Evolutionary conservation across 2,329 filamentous ascomycete genomes (phyloP).

Genomic region (Fusarium nurragi): DNA sequence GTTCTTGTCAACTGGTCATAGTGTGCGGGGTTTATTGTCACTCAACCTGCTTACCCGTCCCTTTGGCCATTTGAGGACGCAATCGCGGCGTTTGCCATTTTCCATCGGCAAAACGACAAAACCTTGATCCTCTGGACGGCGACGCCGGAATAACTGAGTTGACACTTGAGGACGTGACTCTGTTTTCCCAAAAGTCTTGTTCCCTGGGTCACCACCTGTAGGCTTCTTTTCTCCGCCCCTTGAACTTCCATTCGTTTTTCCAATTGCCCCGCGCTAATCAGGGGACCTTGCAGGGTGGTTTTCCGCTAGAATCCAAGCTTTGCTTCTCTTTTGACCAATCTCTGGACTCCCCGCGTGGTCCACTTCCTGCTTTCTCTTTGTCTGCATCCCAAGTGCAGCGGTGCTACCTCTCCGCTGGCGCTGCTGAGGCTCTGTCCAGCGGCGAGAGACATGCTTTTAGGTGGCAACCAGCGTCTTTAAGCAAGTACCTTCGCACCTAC

Average conservation of each 20-base stretch:
- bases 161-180: fast-evolving
- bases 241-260: background rate
- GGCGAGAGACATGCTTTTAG: slow-evolving; percentile 8
- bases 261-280: slow-evolving; percentile 35
- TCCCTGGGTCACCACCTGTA: background rate
- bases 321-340: slow-evolving; percentile 13
- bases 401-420: background rate
- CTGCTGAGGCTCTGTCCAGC: slow-evolving; percentile 19
- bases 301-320: slow-evolving; percentile 30
- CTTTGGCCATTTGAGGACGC: slow-evolving; percentile 15
- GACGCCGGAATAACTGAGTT: background rate
- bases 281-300: slow-evolving; percentile 33
- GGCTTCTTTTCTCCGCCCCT: background rate
- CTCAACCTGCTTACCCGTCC: background rate
- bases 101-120: background rate
- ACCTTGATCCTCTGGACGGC: slow-evolving; percentile 1
- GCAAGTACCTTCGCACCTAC: slow-evolving; percentile 3
- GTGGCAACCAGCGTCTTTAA: slow-evolving; percentile 6
- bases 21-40: background rate
- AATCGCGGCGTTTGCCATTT: slow-evolving; percentile 20
- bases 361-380: slow-evolving; percentile 5
- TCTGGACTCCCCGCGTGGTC: slow-evolving; percentile 6
- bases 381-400: slow-evolving; percentile 2
- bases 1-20: background rate
- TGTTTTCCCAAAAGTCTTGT: background rate